Conservation (phyloP, 2,329 filamentous ascomycete species). For the Chaetomiaceae sp. region DNA sequence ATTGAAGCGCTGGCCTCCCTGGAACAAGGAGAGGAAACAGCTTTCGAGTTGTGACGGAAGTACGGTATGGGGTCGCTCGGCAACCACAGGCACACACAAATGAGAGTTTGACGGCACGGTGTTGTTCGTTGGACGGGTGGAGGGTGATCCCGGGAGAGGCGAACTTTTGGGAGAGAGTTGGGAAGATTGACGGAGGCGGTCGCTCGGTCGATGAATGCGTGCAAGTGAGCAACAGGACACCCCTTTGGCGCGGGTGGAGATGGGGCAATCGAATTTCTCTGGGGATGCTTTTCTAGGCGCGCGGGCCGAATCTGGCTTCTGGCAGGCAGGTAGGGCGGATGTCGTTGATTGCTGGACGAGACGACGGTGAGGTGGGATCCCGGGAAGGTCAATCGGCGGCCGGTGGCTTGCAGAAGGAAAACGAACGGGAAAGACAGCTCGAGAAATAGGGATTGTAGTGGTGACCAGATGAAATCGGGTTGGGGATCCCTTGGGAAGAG, state of each 20-base stretch:
- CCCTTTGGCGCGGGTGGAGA: slow-evolving; percentile 15
- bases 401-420: slow-evolving; percentile 6
- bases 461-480: background rate
- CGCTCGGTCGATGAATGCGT: slow-evolving; percentile 9
- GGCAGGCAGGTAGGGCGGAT: no score
- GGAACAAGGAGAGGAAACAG: slow-evolving; percentile 5
- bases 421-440: background rate
- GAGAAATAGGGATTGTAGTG: slow-evolving; percentile 6
- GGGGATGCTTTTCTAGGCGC: background rate
- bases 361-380: background rate
- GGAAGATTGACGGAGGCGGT: slow-evolving; percentile 7
- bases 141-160: slow-evolving; percentile 12
- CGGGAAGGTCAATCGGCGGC: slow-evolving; percentile 9
- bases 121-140: slow-evolving; percentile 11
- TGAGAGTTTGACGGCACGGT: slow-evolving; percentile 2
- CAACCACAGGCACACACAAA: slow-evolving; percentile 7
- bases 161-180: slow-evolving; percentile 2
- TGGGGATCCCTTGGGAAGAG: slow-evolving; percentile 3
- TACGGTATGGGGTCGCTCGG: slow-evolving; percentile 11
- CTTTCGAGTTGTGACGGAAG: slow-evolving; percentile 8
- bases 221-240: slow-evolving; percentile 2
- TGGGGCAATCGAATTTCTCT: slow-evolving; percentile 20
- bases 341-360: no score
- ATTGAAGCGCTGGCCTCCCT: slow-evolving; percentile 1
- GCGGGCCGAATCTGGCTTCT: background rate